Evolutionary conservation across 2,329 filamentous ascomycete genomes (phyloP).

Genomic region (Verticillium nubilum): DNA sequence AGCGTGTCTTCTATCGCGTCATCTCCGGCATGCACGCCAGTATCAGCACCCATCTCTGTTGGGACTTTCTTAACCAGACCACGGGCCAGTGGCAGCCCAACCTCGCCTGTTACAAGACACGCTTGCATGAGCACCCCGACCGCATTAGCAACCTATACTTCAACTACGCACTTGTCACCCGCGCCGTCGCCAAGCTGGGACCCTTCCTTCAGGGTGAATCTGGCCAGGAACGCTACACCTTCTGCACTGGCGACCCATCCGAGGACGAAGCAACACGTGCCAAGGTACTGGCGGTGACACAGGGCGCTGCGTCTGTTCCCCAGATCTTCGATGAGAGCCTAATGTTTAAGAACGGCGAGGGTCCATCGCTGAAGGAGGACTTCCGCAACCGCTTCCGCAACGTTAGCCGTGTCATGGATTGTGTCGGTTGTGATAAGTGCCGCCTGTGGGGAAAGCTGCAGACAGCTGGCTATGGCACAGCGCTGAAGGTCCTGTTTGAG

Average conservation of each 20-base stretch:
- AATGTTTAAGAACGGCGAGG: conserved; percentile 83
- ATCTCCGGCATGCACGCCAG: conserved; percentile 98
- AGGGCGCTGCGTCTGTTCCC: conserved; percentile 61
- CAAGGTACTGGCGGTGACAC: conserved; percentile 73
- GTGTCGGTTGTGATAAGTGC: conserved; percentile 97
- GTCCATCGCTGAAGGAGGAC: conserved; percentile 83
- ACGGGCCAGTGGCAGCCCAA: conserved; percentile 93
- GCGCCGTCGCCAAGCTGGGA: conserved; percentile 85
- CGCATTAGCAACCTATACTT: conserved; percentile 97
- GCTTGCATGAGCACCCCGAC: conserved; percentile 81
- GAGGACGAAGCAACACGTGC: conserved; percentile 76
- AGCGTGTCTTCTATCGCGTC: conserved; percentile 95
- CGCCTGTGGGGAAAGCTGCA: conserved; percentile 97
- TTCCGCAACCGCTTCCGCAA: conserved; percentile 97
- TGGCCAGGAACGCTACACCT: conserved; percentile 61
- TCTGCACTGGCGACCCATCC: conserved; percentile 78
- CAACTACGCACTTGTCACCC: conserved; percentile 93
- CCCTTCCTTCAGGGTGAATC: conserved; percentile 58
- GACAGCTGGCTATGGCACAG: conserved; percentile 89
- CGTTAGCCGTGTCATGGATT: conserved; percentile 95
- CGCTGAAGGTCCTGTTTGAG: conserved; percentile 93
- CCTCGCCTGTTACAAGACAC: conserved; percentile 76
- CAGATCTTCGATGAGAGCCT: conserved; percentile 90
- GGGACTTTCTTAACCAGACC: conserved; percentile 91
- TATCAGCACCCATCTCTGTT: conserved; percentile 93